Percentiles rank a stretch among this genome's conserved stretches.
These are phyloP conservation scores for Stevia rebaudiana DNA, from an alignment of 140 eudicot genomes.

Conservation along the genomic window DNA sequence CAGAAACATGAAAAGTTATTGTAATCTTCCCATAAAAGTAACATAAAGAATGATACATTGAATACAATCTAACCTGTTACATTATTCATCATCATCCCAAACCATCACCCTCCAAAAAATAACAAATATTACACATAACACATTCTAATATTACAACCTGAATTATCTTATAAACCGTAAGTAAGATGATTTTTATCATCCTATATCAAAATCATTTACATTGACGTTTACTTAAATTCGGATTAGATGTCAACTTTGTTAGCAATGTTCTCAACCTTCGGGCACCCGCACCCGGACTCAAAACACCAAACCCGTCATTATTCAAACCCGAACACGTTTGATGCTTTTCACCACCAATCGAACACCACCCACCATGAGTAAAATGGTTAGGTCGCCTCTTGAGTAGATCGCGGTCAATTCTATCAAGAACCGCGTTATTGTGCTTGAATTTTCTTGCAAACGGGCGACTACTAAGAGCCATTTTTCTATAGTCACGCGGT, in stretches of 20 bases:
- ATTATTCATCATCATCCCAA: constrained; percentile 21
- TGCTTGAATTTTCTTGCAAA: constrained; percentile 92
- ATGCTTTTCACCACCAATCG: constrained; percentile 5
- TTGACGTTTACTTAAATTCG: constrained; percentile 33
- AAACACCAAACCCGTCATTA: constrained; percentile 56
- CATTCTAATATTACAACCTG: neutral
- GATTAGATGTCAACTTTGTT: constrained; percentile 43
- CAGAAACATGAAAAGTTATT: neutral
- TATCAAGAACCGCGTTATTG: constrained; percentile 55
- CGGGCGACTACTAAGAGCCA: constrained; percentile 71
- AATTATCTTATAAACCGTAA: neutral
- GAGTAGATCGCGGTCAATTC: constrained; percentile 68
- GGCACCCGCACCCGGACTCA: constrained; percentile 74
- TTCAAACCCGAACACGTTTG: constrained; percentile 35
- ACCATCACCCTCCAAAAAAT: constrained; percentile 10
- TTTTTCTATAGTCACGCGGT: constrained; percentile 57
- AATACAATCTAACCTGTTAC: neutral
- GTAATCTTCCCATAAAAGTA: no score
- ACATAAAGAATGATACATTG: no score
- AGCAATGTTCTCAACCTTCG: constrained; percentile 53
- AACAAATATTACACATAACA: constrained; percentile 7
- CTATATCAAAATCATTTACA: constrained; percentile 42
- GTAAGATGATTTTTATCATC: constrained; percentile 10
- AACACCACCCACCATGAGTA: constrained; percentile 78
- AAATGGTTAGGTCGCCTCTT: constrained; percentile 40